These are phyloP conservation scores for Daldinia decipiens DNA, from an alignment of 495 filamentous ascomycete species.

Conservation along the genomic window DNA sequence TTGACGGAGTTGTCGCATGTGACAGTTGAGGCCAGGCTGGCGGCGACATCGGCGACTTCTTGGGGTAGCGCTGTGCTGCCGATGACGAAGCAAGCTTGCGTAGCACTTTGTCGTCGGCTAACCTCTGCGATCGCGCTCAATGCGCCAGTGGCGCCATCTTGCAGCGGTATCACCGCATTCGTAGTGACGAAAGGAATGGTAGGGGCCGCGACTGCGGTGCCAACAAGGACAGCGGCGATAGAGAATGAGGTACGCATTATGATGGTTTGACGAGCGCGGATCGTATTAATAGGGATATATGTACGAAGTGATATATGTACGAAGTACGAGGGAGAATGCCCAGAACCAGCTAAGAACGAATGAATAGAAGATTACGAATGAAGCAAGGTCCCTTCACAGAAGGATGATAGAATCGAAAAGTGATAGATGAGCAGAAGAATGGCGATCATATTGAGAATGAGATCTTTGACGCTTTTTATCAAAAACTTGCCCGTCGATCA, in stretches of 20 bases:
- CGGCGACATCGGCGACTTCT: constrained; percentile 48
- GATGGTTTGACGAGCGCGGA: constrained; percentile 4
- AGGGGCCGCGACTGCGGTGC: constrained; percentile 32
- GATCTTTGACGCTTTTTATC: constrained; percentile 36
- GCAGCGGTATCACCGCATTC: constrained; percentile 17
- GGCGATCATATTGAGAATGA: constrained; percentile 38
- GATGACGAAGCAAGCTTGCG: constrained; percentile 57
- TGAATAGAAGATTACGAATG: constrained; percentile 20
- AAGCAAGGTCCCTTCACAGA: constrained; percentile 35
- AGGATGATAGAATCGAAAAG: constrained; percentile 34
- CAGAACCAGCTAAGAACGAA: constrained; percentile 34
- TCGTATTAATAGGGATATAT: constrained; percentile 6
- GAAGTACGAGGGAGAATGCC: constrained; percentile 29
- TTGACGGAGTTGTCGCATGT: constrained; percentile 51
- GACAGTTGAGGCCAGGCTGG: constrained; percentile 46
- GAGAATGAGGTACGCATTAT: constrained; percentile 39
- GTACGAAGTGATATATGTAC: too few species aligned
- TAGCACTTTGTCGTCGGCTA: constrained; percentile 18
- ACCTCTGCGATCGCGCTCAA: background rate
- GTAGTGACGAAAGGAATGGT: constrained; percentile 38
- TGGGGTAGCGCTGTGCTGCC: constrained; percentile 52
- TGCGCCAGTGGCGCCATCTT: background rate
- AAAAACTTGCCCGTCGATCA: background rate
- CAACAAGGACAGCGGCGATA: constrained; percentile 29
- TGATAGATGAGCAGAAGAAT: constrained; percentile 29